Percentiles rank a stretch among this genome's conserved stretches.
Conservation (phyloP, 495 filamentous ascomycete genomes). For the Penicillium pulvis region DNA sequence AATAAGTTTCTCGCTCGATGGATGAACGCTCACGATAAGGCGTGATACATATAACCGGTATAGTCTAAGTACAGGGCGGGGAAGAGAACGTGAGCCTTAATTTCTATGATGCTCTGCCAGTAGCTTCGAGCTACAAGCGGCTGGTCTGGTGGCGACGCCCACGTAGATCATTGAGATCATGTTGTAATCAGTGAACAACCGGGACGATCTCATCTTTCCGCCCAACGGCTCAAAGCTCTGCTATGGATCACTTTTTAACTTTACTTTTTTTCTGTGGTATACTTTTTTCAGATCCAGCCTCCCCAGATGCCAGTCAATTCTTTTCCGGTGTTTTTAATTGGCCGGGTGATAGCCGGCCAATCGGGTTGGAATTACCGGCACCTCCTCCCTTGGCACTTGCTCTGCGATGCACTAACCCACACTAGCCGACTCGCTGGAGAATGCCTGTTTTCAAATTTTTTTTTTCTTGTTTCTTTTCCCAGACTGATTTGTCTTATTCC, state of each 20-base stretch:
- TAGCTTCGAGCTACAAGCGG: not conserved
- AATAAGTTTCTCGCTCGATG: not conserved
- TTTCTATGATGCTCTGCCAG: not conserved
- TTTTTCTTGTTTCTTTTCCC: not conserved
- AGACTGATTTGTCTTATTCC: not conserved
- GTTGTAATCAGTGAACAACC: not conserved
- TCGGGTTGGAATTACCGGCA: not conserved
- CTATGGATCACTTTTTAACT: not conserved
- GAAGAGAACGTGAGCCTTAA: not conserved
- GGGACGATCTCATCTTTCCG: not conserved
- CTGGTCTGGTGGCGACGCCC: not conserved
- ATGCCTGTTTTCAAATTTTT: not conserved
- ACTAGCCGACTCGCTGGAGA: not conserved
- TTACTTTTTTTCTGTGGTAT: not conserved
- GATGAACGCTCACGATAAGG: not conserved
- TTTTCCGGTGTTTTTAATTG: slow-evolving; percentile 5
- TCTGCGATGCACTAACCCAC: not conserved
- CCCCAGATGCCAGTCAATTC: slow-evolving; percentile 7
- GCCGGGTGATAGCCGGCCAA: slow-evolving; percentile 14
- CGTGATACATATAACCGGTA: not conserved
- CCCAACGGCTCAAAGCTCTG: not conserved
- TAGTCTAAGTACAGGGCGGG: not conserved
- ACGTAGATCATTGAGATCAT: slow-evolving; percentile 1
- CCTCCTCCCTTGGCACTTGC: not conserved
- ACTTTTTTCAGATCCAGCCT: not conserved